Evolutionary conservation across 345 rosid species (phyloP), one percentile per base, ranked within the genome.

Genomic region (Linum tenue): DNA sequence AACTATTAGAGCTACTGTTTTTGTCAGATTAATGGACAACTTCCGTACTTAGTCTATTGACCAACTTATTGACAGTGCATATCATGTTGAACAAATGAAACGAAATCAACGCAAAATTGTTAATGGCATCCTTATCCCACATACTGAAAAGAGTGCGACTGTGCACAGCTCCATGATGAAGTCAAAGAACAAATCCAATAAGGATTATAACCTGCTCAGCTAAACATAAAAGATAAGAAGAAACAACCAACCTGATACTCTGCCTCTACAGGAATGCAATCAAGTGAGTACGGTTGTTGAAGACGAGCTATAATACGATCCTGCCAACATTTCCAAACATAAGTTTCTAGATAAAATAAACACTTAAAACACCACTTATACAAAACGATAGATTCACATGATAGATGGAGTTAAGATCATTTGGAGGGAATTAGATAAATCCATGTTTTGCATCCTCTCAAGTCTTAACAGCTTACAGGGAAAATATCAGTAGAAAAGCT

Each of bases 221-320:
- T 37, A 57, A 57, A 22, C 31, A 22, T 22, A 22, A 57, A 9
- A 22, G 7, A 37, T 4, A 1, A 57, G 38, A 57, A 8, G 3
- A 57, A 17, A 57, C 16, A 57, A 71, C 79, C 39, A 69, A 89
- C 99, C 91, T 95, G 97, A 82, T 82, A 95, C 74, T 95, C 97
- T 63, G 99, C 99, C 85, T 91, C 99, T 58, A 95, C 99, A 3
- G 99, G 99, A 79, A 95, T 95, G 75, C 99, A 95, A 69, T 95
- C 97, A 40, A 95, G 79, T 0, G 99, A 95, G 79, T 95, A 95
- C 9, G 97, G 96, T 73, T 95, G 99, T 75, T 89, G 99, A 62
- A 95, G 94, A 67, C 99, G 95, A 74, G 97, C 91, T 73, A 95
- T 91, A 71, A 95, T 95, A 43, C 96, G 96, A 68, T 95, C 97